Conservation (phyloP, 805 yeast genomes). For the Yarrowia sp. region DNA sequence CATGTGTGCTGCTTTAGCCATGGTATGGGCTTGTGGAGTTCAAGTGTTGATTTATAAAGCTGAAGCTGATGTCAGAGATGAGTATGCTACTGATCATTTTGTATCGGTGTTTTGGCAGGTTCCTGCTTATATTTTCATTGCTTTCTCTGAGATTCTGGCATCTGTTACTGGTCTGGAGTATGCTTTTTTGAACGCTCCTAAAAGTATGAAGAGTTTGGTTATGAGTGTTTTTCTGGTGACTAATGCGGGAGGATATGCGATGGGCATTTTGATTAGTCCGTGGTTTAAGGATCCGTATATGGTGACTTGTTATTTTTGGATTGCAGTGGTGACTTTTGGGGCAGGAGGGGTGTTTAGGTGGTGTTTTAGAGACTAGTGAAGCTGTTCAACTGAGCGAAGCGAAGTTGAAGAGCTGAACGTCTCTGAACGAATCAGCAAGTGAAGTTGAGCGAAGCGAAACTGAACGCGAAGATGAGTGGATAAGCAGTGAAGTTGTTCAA, state of each 20-base stretch:
- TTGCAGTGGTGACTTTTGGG: slow-evolving; percentile 56
- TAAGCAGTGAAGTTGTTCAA: too few relatives aligned
- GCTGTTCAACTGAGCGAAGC: neutral
- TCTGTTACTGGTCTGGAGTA: slow-evolving; percentile 82
- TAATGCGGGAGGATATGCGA: slow-evolving; percentile 70
- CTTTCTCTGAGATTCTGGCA: slow-evolving; percentile 73
- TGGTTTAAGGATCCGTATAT: slow-evolving; percentile 67
- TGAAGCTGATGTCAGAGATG: slow-evolving; percentile 44
- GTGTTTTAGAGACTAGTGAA: neutral
- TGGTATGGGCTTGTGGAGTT: slow-evolving; percentile 73
- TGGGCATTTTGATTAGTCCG: slow-evolving; percentile 70
- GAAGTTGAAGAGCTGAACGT: too few relatives aligned
- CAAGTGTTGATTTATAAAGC: slow-evolving; percentile 66
- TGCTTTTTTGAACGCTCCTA: slow-evolving; percentile 81
- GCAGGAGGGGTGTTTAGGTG: slow-evolving; percentile 58
- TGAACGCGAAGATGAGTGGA: too few relatives aligned
- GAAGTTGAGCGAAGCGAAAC: too few relatives aligned
- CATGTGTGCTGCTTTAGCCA: slow-evolving; percentile 59
- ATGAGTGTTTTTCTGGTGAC: slow-evolving; percentile 63
- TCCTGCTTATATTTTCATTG: slow-evolving; percentile 70
- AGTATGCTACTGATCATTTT: slow-evolving; percentile 43
- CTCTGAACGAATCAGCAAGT: too few relatives aligned
- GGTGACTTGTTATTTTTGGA: slow-evolving; percentile 64
- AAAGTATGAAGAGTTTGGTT: slow-evolving; percentile 60
- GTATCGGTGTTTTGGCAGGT: slow-evolving; percentile 69